Evolutionary conservation across 2,329 filamentous ascomycete species (phyloP).

Genomic region (Graphilbum ipis-grandicollis): DNA sequence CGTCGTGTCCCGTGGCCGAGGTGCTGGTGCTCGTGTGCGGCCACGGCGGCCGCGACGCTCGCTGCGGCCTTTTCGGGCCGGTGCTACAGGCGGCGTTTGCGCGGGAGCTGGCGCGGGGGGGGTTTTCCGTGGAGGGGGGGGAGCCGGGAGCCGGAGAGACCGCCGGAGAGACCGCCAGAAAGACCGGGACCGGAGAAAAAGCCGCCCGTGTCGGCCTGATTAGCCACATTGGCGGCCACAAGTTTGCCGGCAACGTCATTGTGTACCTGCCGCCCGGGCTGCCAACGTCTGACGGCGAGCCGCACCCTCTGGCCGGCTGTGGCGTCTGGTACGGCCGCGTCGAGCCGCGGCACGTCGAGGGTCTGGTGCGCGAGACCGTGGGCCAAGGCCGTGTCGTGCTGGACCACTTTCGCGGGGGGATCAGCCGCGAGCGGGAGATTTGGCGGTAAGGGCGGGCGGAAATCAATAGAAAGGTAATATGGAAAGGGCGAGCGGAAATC

Average conservation of each 20-base stretch:
- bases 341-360: slow-evolving; percentile 58
- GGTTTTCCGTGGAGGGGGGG: slow-evolving; percentile 29
- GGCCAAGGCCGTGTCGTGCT: slow-evolving; percentile 47
- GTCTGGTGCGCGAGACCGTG: slow-evolving; percentile 56
- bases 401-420: slow-evolving; percentile 56
- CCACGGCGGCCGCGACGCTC: slow-evolving; percentile 62
- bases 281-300: slow-evolving; percentile 21
- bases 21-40: slow-evolving; percentile 76
- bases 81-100: slow-evolving; percentile 56
- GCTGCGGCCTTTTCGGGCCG: slow-evolving; percentile 71
- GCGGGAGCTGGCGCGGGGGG: slow-evolving; percentile 30
- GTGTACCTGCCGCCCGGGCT: slow-evolving; percentile 51
- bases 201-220: slow-evolving; percentile 52
- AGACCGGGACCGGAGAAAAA: too few species aligned
- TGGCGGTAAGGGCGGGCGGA: slow-evolving; percentile 20
- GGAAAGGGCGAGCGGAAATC: too few species aligned
- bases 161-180: background rate
- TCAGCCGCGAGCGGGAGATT: slow-evolving; percentile 36
- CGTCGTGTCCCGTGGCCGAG: slow-evolving; percentile 38
- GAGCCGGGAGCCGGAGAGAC: slow-evolving; percentile 15
- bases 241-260: slow-evolving; percentile 73
- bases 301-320: slow-evolving; percentile 46
- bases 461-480: too few species aligned
- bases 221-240: slow-evolving; percentile 71
- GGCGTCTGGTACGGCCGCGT: slow-evolving; percentile 75